Conservation (phyloP, 176 grass and related monocot species). For the Avena sativa region DNA sequence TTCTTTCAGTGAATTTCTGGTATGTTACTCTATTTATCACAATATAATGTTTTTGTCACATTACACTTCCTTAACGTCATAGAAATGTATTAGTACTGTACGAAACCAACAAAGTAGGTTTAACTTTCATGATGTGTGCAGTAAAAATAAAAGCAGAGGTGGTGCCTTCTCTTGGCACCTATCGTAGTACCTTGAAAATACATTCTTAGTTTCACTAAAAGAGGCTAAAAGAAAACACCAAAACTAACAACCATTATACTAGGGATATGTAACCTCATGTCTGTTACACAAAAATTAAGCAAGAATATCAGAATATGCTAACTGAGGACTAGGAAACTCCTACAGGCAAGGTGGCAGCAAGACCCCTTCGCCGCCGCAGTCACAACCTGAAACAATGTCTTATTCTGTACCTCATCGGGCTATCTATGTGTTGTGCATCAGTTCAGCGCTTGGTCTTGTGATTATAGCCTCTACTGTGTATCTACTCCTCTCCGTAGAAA, state of each 20-base stretch:
- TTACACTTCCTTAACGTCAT: not conserved
- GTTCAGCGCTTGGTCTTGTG: slow-evolving; percentile 48
- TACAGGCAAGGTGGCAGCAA: no score
- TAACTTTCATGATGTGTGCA: not conserved
- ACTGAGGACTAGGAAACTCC: not conserved
- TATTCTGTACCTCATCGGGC: not conserved
- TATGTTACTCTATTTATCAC: not conserved
- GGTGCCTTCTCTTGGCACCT: not conserved
- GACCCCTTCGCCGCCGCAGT: not conserved
- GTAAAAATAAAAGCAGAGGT: not conserved
- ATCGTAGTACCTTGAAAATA: not conserved
- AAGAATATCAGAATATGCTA: not conserved
- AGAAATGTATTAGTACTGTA: not conserved
- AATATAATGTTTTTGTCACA: no score
- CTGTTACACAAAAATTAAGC: not conserved
- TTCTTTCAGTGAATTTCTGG: no score
- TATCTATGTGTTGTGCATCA: slow-evolving; percentile 37
- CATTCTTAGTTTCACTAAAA: not conserved
- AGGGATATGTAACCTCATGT: not conserved
- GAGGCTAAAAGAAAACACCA: not conserved
- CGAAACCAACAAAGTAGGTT: not conserved
- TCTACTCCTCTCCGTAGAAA: slow-evolving; percentile 43
- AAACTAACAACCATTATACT: not conserved
- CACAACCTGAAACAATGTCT: slow-evolving; percentile 1
- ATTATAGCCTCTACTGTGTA: slow-evolving; percentile 38